Conservation (phyloP, 306 rosid genomes). For the Corylus heterophylla region DNA sequence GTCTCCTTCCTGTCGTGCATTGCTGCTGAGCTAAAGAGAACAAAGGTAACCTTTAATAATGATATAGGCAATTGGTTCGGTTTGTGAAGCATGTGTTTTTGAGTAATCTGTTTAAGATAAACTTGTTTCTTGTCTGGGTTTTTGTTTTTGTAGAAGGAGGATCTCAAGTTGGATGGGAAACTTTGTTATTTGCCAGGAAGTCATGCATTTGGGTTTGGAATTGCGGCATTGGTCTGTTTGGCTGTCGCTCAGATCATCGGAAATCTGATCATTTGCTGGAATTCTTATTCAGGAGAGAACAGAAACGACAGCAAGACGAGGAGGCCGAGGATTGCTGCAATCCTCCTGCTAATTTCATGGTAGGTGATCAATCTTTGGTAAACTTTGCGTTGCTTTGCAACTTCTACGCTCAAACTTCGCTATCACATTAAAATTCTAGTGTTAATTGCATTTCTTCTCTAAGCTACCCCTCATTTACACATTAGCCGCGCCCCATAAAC, state of each 20-base stretch:
- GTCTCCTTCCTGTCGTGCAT: conserved; percentile 65
- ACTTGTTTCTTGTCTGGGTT: not conserved
- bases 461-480: no score
- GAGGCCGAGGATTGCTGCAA: conserved; percentile 39
- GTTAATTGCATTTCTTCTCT: no score
- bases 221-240: conserved; percentile 63
- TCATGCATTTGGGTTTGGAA: conserved; percentile 64
- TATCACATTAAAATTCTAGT: not conserved
- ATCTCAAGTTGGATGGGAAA: conserved; percentile 66
- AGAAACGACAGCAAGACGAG: conserved; percentile 35
- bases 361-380: conserved; percentile 43
- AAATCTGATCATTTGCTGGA: conserved; percentile 43
- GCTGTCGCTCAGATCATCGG: conserved; percentile 59
- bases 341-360: conserved; percentile 73
- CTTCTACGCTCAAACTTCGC: conserved; percentile 12
- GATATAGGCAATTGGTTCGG: not conserved
- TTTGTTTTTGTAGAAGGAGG: conserved; percentile 47
- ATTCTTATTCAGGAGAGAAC: conserved; percentile 42
- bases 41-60: conserved; percentile 44
- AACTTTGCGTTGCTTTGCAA: conserved; percentile 24
- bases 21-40: conserved; percentile 62
- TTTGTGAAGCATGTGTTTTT: not conserved
- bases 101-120: not conserved
- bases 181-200: conserved; percentile 72
- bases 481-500: no score